Base-by-base conservation (phyloP, 2,329 filamentous ascomycete genomes). In the Colletotrichum neosansevieriae region DNA sequence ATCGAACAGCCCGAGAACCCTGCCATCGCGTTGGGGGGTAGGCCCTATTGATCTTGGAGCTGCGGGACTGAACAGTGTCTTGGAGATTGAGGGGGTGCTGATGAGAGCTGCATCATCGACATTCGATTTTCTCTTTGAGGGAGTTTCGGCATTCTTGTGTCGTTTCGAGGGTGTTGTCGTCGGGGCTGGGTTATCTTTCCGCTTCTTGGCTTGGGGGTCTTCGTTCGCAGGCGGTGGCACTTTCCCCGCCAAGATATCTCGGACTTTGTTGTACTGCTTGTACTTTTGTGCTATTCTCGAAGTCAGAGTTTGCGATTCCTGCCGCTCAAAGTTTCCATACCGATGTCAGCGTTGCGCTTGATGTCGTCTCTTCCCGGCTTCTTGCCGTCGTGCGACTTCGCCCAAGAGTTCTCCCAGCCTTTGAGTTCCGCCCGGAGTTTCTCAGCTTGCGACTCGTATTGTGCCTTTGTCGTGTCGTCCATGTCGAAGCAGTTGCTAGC, bases 21-120 rank as follows among this genome's bases (percentile, higher is more conserved):
- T 88, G 32, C 93, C 93, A 76, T 95, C 91, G 70, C 89, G 89
- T 74, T 95, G 93, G 3, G 93, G 93, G 12, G 93, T 96, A 1
- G 93, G 93, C 2, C 92, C 92, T 69, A 96, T 86, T 1, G 85
- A 86, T 5, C 87, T 89, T 2, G 88, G 87, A 11, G 85, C 82
- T 0, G 79, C 79, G 1, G 89, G 87, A 64, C 87, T 89, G 74
- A 91, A 91, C 6, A 91, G 81, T 66, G 85, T 88, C 34, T 88
- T 83, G 42, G 85, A 82, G 49, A 85, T 81, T 1, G 85, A 85
- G 2, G 89, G 89, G 2, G 89, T 89, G 49, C 82, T 81, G 73
- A 83, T 82, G 57, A 83, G 78, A 44, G 85, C 82, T 21, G 58
- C 32, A 40, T 81, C 74, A 49, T 82, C 78, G 45, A 80, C 77